Evolutionary conservation across 805 yeast species (phyloP).

Genomic region (Kuraishia hungarica): DNA sequence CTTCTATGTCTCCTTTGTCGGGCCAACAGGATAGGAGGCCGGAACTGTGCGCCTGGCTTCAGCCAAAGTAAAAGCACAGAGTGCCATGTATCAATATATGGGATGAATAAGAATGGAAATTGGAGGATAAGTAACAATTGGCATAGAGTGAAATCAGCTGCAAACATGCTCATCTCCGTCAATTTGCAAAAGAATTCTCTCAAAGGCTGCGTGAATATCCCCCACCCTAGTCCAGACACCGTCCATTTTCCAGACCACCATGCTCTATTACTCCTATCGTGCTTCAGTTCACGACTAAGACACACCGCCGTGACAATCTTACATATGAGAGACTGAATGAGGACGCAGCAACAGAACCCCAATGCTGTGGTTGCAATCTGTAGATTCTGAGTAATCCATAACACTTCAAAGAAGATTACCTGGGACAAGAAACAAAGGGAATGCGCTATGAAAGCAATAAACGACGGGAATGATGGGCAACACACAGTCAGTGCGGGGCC

Average conservation of each 20-base stretch:
- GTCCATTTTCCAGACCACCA: conserved; percentile 82
- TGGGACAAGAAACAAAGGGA: conserved; percentile 42
- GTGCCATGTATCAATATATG: conserved; percentile 60
- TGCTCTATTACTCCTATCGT: conserved; percentile 52
- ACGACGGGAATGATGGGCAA: conserved; percentile 35
- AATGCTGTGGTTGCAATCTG: conserved; percentile 49
- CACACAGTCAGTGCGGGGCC: conserved; percentile 44
- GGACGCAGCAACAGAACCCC: conserved; percentile 49
- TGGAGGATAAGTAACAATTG: conserved; percentile 52
- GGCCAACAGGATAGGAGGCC: conserved; percentile 35
- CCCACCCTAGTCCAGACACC: conserved; percentile 53
- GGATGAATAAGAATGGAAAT: conserved; percentile 52
- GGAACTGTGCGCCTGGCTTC: conserved; percentile 42
- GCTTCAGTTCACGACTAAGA: conserved; percentile 54
- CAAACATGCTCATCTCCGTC: conserved; percentile 60
- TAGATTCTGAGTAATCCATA: conserved; percentile 66
- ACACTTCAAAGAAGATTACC: conserved; percentile 46
- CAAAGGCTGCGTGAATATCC: conserved; percentile 50
- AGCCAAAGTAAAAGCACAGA: conserved; percentile 63
- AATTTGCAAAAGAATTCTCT: conserved; percentile 58
- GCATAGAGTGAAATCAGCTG: conserved; percentile 52
- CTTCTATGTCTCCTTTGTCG: conserved; percentile 32
- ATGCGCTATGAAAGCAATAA: conserved; percentile 52
- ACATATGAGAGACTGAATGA: conserved; percentile 51
- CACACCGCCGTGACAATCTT: conserved; percentile 38